Evolutionary conservation across 768 basidiomycete species (phyloP).

Genomic region (Myochromella boudieri): DNA sequence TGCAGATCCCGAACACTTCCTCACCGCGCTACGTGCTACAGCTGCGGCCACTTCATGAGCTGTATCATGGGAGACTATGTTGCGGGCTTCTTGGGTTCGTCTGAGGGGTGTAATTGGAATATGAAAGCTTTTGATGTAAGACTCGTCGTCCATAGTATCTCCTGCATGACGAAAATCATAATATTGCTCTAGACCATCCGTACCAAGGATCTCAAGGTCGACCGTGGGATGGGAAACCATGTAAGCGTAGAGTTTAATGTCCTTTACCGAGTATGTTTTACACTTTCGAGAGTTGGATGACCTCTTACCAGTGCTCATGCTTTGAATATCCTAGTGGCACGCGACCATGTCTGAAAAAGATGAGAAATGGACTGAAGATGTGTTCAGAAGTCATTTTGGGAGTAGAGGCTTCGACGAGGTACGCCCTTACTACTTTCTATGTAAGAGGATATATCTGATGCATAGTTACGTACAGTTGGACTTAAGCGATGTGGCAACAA

Average conservation of each 20-base stretch:
- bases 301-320: neutral
- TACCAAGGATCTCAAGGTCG: slow-evolving; percentile 29
- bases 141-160: slow-evolving; percentile 1
- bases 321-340: slow-evolving; percentile 49
- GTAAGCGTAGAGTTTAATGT: slow-evolving; percentile 68
- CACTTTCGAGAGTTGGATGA: neutral
- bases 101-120: slow-evolving; percentile 53
- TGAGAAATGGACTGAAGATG: slow-evolving; percentile 47
- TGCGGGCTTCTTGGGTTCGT: slow-evolving; percentile 53
- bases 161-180: neutral
- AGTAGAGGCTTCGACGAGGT: slow-evolving; percentile 38
- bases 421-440: neutral
- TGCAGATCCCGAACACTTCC: neutral
- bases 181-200: slow-evolving; percentile 38
- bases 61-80: slow-evolving; percentile 60
- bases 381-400: slow-evolving; percentile 41
- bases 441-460: no score
- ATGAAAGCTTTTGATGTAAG: slow-evolving; percentile 40
- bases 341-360: slow-evolving; percentile 49
- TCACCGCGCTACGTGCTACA: slow-evolving; percentile 16
- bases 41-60: slow-evolving; percentile 55
- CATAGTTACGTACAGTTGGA: slow-evolving; percentile 24
- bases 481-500: slow-evolving; percentile 22
- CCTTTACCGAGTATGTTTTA: slow-evolving; percentile 37
- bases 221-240: slow-evolving; percentile 63